These are phyloP conservation scores for Botrytis pseudocinerea DNA, from an alignment of 2,329 filamentous ascomycete genomes.

Conservation along the genomic window DNA sequence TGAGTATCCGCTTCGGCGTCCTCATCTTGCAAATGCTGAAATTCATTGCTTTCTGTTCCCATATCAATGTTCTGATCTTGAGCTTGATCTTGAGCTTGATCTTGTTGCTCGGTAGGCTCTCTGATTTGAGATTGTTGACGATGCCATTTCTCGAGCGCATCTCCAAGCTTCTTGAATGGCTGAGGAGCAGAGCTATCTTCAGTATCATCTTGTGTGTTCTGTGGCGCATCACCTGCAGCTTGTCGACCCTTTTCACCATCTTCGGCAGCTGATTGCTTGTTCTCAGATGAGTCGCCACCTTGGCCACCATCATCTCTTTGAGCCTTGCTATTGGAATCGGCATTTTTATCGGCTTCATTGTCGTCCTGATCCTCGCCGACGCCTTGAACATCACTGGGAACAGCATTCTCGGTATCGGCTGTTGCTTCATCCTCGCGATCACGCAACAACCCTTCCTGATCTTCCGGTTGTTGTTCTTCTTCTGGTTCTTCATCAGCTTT, in stretches of 20 bases:
- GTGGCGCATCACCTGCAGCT: constrained; percentile 45
- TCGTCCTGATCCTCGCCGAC: constrained; percentile 66
- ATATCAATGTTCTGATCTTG: constrained; percentile 39
- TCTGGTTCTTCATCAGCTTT: constrained; percentile 50
- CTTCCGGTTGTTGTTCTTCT: constrained; percentile 54
- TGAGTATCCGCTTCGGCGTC: constrained; percentile 82
- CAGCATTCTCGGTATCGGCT: constrained; percentile 61
- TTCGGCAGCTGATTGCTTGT: constrained; percentile 63
- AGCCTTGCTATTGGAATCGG: constrained; percentile 60
- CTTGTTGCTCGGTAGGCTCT: constrained; percentile 53
- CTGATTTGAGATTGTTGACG: constrained; percentile 80
- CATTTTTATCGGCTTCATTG: constrained; percentile 61
- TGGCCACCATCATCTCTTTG: constrained; percentile 67
- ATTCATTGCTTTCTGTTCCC: constrained; percentile 79
- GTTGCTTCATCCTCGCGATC: constrained; percentile 50
- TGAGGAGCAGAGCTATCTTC: constrained; percentile 54
- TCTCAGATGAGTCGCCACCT: constrained; percentile 63
- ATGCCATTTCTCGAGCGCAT: constrained; percentile 91
- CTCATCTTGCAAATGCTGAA: constrained; percentile 89
- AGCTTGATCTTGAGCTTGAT: constrained; percentile 46
- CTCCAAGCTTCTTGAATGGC: constrained; percentile 91
- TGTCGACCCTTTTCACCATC: constrained; percentile 57
- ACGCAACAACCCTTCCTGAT: constrained; percentile 44
- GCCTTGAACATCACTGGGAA: constrained; percentile 63
- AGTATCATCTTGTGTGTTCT: constrained; percentile 41